A percentile compares a stretch with the other conserved stretches of the same genome.
These are phyloP conservation scores for Coemansia nantahalensis DNA, from an alignment of 192 early-diverging fungal genomes.

Conservation along the genomic window DNA sequence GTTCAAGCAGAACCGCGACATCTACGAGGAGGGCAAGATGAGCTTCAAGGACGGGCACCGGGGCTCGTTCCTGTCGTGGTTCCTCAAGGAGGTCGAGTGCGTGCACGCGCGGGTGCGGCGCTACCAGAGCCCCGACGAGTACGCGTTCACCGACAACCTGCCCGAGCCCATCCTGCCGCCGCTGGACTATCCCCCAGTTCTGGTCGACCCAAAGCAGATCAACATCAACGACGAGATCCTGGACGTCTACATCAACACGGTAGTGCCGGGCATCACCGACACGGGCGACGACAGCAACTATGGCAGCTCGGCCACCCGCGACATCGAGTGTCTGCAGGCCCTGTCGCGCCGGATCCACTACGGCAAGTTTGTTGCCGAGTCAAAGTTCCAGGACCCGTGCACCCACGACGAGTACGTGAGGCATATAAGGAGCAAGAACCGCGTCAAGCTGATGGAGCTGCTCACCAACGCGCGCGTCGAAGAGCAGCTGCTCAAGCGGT, in stretches of 20 bases:
- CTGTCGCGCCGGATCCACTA: slow-evolving; percentile 94
- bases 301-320: slow-evolving; percentile 89
- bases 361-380: slow-evolving; percentile 96
- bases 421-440: slow-evolving; percentile 70
- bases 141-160: slow-evolving; percentile 82
- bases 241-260: slow-evolving; percentile 76
- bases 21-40: slow-evolving; percentile 72
- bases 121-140: slow-evolving; percentile 92
- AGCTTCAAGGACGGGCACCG: slow-evolving; percentile 64
- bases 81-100: slow-evolving; percentile 87
- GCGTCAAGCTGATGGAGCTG: slow-evolving; percentile 74
- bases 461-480: slow-evolving; percentile 90
- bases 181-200: slow-evolving; percentile 73
- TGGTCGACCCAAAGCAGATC: slow-evolving; percentile 71
- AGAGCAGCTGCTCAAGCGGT: slow-evolving; percentile 70
- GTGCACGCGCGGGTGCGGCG: slow-evolving; percentile 87
- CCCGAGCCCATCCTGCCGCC: slow-evolving; percentile 86
- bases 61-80: slow-evolving; percentile 85
- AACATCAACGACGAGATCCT: slow-evolving; percentile 87
- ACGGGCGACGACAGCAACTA: slow-evolving; percentile 86
- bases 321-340: slow-evolving; percentile 89
- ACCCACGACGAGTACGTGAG: slow-evolving; percentile 74
- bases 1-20: slow-evolving; percentile 78
- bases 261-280: slow-evolving; percentile 74
- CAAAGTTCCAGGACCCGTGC: slow-evolving; percentile 86